Conservation (phyloP, 225 moss, liverwort and hornwort genomes). For the Sphagnum tenellum region DNA sequence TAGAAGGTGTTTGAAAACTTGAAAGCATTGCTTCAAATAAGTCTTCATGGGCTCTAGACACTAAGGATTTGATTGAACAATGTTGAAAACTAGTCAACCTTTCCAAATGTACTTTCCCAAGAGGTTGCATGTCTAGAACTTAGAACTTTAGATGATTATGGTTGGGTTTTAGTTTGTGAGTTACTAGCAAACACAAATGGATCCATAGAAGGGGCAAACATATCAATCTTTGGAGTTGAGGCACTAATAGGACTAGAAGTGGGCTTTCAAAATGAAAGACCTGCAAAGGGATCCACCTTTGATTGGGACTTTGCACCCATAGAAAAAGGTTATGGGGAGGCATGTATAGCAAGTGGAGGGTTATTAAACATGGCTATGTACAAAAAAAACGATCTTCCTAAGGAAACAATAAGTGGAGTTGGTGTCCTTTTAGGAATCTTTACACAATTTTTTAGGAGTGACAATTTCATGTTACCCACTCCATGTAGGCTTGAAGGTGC, state of each 20-base stretch:
- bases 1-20: constrained; percentile 27
- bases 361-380: constrained; percentile 52
- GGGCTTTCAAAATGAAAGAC: constrained; percentile 41
- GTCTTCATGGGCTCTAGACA: constrained; percentile 21
- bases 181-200: constrained; percentile 45
- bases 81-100: constrained; percentile 27
- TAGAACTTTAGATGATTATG: constrained; percentile 19
- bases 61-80: constrained; percentile 32
- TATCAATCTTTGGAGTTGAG: constrained; percentile 1
- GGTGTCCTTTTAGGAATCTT: constrained; percentile 21
- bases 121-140: constrained; percentile 43
- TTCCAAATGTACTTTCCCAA: neutral
- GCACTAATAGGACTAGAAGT: constrained; percentile 10
- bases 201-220: constrained; percentile 21
- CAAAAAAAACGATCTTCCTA: constrained; percentile 6
- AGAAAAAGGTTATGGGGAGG: constrained; percentile 14
- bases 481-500: constrained; percentile 41
- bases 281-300: constrained; percentile 54
- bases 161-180: constrained; percentile 18
- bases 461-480: constrained; percentile 58
- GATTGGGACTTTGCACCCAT: constrained; percentile 17
- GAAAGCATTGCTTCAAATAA: constrained; percentile 29
- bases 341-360: constrained; percentile 9
- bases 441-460: constrained; percentile 48
- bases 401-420: constrained; percentile 33